Percentiles rank a stretch among this genome's conserved stretches.
Conservation (phyloP, 1,284 basidiomycete species). For the Moniliella sp. region DNA sequence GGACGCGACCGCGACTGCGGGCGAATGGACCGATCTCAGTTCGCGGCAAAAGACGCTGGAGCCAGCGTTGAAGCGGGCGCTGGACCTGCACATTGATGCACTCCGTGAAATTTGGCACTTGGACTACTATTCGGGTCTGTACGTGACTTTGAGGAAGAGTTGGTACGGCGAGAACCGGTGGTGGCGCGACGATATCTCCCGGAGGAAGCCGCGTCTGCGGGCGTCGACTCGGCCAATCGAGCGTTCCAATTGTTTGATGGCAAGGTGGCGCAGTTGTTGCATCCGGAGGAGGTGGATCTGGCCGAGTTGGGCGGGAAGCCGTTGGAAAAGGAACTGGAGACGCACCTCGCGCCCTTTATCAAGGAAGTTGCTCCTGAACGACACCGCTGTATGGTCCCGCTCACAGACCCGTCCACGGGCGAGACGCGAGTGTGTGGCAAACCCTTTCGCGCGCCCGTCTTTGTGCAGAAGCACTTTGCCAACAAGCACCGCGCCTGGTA, state of each 20-base stretch:
- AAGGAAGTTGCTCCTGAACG: constrained; percentile 21
- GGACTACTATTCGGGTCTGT: constrained; percentile 25
- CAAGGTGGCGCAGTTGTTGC: too few relatives aligned
- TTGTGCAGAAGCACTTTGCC: constrained; percentile 25
- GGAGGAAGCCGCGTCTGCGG: too few relatives aligned
- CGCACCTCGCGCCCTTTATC: constrained; percentile 8
- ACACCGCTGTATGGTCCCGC: constrained; percentile 16
- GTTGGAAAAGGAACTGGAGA: constrained; percentile 2
- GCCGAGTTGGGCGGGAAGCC: constrained; percentile 11
- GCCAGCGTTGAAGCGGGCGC: too few relatives aligned
- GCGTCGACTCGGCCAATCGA: too few relatives aligned
- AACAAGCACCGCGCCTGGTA: constrained; percentile 21
- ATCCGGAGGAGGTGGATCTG: constrained; percentile 7
- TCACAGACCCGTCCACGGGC: too few relatives aligned
- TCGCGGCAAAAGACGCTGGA: too few relatives aligned
- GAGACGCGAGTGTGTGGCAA: too few relatives aligned
- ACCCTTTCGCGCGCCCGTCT: constrained; percentile 21
- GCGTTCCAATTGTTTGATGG: too few relatives aligned
- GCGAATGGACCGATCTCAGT: too few relatives aligned
- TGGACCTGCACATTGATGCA: constrained; percentile 22
- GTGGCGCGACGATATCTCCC: too few relatives aligned
- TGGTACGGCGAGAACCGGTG: too few relatives aligned
- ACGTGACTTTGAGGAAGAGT: constrained; percentile 26
- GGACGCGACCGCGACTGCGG: too few relatives aligned
- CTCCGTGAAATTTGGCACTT: constrained; percentile 22